A percentile compares a stretch with the other conserved stretches of the same genome.
phyloP scores from a whole-genome alignment of 495 filamentous ascomycete species.

The Podospora pseudocomata region DNA sequence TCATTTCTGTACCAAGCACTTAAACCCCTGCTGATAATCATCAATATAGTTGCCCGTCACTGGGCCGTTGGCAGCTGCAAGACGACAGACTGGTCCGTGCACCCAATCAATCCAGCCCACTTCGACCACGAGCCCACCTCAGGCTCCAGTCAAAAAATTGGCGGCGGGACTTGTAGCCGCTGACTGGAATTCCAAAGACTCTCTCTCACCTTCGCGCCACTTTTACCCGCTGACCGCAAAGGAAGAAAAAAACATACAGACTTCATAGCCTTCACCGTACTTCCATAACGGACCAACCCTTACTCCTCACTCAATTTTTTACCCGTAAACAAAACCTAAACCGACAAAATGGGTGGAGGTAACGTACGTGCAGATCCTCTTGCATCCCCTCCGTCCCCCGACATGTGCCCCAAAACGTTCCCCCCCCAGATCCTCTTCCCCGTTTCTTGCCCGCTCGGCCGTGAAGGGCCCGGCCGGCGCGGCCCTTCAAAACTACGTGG shows the following conservation, averaged over 20 bases:
- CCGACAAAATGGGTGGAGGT: slow-evolving; percentile 45
- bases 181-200: slow-evolving; percentile 5
- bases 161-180: not conserved
- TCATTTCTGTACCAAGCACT: not conserved
- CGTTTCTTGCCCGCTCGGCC: not conserved
- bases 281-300: not conserved
- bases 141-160: slow-evolving; percentile 7
- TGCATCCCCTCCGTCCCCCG: slow-evolving; percentile 7
- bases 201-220: slow-evolving; percentile 6
- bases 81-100: not conserved
- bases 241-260: slow-evolving; percentile 14
- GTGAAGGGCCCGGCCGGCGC: not conserved
- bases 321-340: slow-evolving; percentile 1
- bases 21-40: not conserved
- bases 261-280: not conserved
- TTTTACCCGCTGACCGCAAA: slow-evolving; percentile 16
- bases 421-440: not conserved
- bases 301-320: not conserved
- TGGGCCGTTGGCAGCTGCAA: not conserved
- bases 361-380: slow-evolving; percentile 42
- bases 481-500: slow-evolving; percentile 5
- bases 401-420: not conserved
- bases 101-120: not conserved
- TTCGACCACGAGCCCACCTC: not conserved
- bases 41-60: not conserved